Evolutionary conservation across 306 rosid genomes (phyloP), one percentile per base, ranked within the genome.

Genomic region (Quillaja saponaria): DNA sequence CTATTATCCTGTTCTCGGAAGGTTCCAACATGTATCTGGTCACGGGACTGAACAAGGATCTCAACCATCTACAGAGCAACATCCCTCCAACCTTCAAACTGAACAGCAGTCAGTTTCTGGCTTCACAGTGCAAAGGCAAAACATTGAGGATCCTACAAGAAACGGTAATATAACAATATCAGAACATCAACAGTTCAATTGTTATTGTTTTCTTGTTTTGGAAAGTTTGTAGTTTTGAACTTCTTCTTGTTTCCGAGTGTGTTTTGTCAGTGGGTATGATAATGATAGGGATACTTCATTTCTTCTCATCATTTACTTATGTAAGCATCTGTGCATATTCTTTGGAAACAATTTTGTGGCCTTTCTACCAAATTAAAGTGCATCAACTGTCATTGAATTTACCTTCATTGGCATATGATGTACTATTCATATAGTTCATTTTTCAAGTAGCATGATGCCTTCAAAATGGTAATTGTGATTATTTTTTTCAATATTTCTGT

Each of bases 1-100:
- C 74, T 88, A 77, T 88, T 74, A 91, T 82, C 97, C 96, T 33
- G 66, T 89, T 49, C 85, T 81, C 55, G 94, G 96, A 81, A 86
- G 99, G 78, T 66, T 81, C 66, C 90, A 75, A 64, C 87, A 78
- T 47, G 81, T 74, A 47, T 80, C 90, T 64, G 96, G 83, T 41
- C 56, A 46, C 66, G 76, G 71, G 41, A 81, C 67, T 48, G 95
- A 86, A 34, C 81, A 62, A 61, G 88, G 75, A 71, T 57, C 87
- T 66, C 84, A 80, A 63, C 77, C 78, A 17, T 61, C 92, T 44
- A 76, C 84, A 65, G 87, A 81, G 73, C 90, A 41, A 20, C 80
- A 46, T 37, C 58, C 80, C 25, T n/a, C 54, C 13, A 51, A 67
- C 34, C 68, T 59, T 42, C 77, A 64, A 64, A 52, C 74, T 41